Evolutionary conservation across 1,139 yeast species (phyloP), one percentile per base, ranked within the genome.

Genomic region (Suhomyces bolitotheri): DNA sequence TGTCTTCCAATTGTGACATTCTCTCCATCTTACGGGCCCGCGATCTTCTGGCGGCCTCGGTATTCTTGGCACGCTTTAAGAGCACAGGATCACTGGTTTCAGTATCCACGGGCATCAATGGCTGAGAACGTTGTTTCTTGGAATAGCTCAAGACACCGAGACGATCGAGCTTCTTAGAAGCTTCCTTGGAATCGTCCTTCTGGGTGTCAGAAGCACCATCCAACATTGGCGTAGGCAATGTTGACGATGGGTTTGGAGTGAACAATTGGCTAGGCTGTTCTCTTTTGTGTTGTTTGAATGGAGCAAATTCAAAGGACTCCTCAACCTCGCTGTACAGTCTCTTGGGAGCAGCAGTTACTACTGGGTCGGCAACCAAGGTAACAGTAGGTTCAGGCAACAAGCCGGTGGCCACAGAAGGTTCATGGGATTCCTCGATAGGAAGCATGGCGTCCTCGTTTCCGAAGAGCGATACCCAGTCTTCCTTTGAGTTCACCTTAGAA

Each of bases 41-140:
- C 28, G 97, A 88, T 58, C 97, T 77, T 62, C 97, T 80, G 11
- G 97, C 97, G 43, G 97, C 97, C 60, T 89, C 96, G 16, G 97
- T 90, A 72, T 90, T 90, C 61, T 90, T 80, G 26, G 97, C 97
- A 54, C 98, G 80, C 61, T 90, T 87, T 54, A 86, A 57, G 34
- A 88, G 77, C 40, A 75, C 76, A 15, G 82, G 79, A 62, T 89
- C 96, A 23, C 73, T 67, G 24, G 71, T 69, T 24, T 76, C 75
- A 36, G 80, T 64, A 39, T 71, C 70, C 38, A 85, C 73, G 10
- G 96, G 96, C 44, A 76, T 72, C 58, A 89, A 73, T 11, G 87
- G 70, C 39, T 60, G 82, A 27, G 66, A 51, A 41, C 79, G 73
- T 51, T 70, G 80, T 61, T 82, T 82, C 57, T 82, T 76, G 41